Percentiles rank a stretch among this genome's conserved stretches.
These are phyloP conservation scores for Cicer bijugum DNA, from an alignment of 306 rosid species.

Conservation along the genomic window DNA sequence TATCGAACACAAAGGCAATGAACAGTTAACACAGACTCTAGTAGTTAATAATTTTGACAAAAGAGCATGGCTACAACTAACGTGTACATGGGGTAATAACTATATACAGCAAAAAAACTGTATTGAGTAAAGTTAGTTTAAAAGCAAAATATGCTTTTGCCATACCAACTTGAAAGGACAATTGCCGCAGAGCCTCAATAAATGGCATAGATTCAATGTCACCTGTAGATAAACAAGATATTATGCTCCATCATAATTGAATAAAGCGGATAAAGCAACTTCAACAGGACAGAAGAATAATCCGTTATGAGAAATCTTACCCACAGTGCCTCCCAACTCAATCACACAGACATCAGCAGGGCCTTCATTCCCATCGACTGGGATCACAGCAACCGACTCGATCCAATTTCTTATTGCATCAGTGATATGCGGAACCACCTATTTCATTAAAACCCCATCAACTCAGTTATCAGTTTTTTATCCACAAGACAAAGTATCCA, in stretches of 20 bases:
- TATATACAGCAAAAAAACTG: neutral
- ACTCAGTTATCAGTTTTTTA: constrained; percentile 30
- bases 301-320: constrained; percentile 50
- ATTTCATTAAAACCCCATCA: constrained; percentile 38
- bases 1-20: neutral
- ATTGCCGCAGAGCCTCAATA: constrained; percentile 86
- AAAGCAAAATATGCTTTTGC: constrained; percentile 23
- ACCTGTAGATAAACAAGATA: constrained; percentile 57
- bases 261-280: constrained; percentile 8
- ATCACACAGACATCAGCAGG: constrained; percentile 98
- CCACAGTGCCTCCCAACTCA: constrained; percentile 97
- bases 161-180: constrained; percentile 94
- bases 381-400: constrained; percentile 78
- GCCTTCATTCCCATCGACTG: constrained; percentile 85
- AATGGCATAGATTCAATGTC: constrained; percentile 99
- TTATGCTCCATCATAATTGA: constrained; percentile 10
- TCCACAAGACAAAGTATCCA: neutral
- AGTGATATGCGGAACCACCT: constrained; percentile 99
- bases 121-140: neutral
- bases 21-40: constrained; percentile 17
- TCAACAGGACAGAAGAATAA: constrained; percentile 37
- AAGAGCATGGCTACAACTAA: constrained; percentile 1
- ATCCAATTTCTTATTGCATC: constrained; percentile 89
- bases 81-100: constrained; percentile 7
- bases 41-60: constrained; percentile 30